Base-by-base conservation (phyloP, 352 stramenopile species). In the Phytophthora syringae region DNA sequence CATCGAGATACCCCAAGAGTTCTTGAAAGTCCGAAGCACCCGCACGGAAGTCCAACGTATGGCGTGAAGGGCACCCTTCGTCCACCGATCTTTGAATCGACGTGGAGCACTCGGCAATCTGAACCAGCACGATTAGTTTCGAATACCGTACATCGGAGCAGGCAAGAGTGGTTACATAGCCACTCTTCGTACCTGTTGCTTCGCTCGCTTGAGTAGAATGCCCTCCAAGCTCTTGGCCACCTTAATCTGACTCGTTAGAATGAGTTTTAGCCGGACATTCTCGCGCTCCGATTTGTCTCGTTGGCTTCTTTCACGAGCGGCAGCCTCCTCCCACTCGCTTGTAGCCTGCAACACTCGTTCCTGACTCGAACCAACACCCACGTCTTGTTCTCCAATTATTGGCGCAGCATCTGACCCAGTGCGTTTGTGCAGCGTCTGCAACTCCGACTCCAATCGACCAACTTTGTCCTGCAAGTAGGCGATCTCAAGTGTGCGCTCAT, bases 211-310 rank as follows among this genome's bases (percentile, higher is more conserved):
- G 11, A 72, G 52, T 24, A 86, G 45, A n/a, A 80, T 52, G 32
- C 59, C 67, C 45, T 85, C 66, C 21, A 89, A 67, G 20, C 63
- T 70, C 43, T 72, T 83, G 27, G 69, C 69, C 20, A 84, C 56
- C 48, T 78, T 75, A 50, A 86, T 74, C 49, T 86, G 80, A 30
- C 74, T 71, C 42, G 76, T 63, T 5, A 89, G 55, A 65, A 83
- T 25, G 4, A 68, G 48, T 24, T 76, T 80, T 3, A 82, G 52
- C 9, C 55, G 58, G 2, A 69, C 52, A 49, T 75, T 79, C 27
- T 82, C 70, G 7, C 48, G 68, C 34, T 82, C 62, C 13, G 70
- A 51, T 28, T 65, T 16, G 24, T 67, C 54, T 24, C 58, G 40
- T 52, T 50, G 7, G 2, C 15, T 54, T 42, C 32, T 39, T 42